Conservation (phyloP, 768 basidiomycete genomes). For the Tricholoma flavovirens region DNA sequence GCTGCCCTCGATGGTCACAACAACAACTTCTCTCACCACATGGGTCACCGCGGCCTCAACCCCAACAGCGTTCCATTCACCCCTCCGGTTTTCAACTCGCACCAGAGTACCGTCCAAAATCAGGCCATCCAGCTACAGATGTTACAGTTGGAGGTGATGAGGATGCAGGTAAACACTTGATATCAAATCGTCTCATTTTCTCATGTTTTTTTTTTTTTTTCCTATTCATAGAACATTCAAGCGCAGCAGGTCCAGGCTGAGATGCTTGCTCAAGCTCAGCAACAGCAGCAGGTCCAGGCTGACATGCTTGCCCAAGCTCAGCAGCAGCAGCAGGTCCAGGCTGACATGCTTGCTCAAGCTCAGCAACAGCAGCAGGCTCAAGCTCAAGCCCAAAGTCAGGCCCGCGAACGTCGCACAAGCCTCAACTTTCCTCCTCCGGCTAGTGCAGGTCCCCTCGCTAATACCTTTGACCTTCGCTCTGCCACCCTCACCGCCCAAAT, state of each 20-base stretch:
- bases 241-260: conserved; percentile 75
- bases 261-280: conserved; percentile 56
- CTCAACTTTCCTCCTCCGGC: conserved; percentile 51
- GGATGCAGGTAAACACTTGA: conserved; percentile 58
- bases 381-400: conserved; percentile 33
- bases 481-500: conserved; percentile 49
- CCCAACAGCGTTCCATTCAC: conserved; percentile 53
- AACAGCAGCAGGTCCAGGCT: conserved; percentile 63
- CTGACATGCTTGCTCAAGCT: conserved; percentile 60
- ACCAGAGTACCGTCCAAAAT: conserved; percentile 43
- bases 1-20: conserved; percentile 65
- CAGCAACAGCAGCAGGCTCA: conserved; percentile 40
- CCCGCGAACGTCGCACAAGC: conserved; percentile 42
- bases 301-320: conserved; percentile 62
- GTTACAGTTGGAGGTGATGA: conserved; percentile 78
- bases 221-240: conserved; percentile 54
- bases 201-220: too few relatives aligned
- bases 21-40: conserved; percentile 65
- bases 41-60: conserved; percentile 43
- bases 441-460: conserved; percentile 65
- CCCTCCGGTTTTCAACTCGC: conserved; percentile 43
- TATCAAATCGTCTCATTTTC: conserved; percentile 3
- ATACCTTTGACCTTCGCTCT: conserved; percentile 61
- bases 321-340: conserved; percentile 62
- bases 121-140: conserved; percentile 78